A percentile compares a stretch with the other conserved stretches of the same genome.
Evolutionary conservation across 805 yeast genomes (phyloP).

Genomic region (Candida hungchunana): DNA sequence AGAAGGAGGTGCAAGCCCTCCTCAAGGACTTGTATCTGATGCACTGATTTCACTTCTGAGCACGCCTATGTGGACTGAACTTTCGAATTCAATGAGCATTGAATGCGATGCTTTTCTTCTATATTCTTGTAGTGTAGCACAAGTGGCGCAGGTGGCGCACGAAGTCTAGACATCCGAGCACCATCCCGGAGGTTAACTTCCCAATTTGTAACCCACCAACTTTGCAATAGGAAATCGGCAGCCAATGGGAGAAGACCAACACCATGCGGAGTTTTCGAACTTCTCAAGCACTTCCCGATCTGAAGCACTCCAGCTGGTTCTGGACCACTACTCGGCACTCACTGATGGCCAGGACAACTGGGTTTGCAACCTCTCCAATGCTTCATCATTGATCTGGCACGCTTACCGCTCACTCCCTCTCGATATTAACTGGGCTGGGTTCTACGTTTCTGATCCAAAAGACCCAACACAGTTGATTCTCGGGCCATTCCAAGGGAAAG

Average conservation of each 20-base stretch:
- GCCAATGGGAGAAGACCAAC: constrained; percentile 27
- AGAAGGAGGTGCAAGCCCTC: constrained; percentile 16
- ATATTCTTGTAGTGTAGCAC: no score
- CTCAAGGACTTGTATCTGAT: no score
- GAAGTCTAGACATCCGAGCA: no score
- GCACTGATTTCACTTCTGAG: no score
- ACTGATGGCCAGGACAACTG: constrained; percentile 64
- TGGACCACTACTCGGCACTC: constrained; percentile 63
- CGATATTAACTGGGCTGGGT: constrained; percentile 89
- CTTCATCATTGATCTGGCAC: constrained; percentile 84
- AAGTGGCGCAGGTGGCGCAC: no score
- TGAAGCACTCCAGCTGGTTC: constrained; percentile 54
- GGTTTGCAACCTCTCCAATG: constrained; percentile 87
- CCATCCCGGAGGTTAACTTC: no score
- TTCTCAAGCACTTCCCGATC: constrained; percentile 39
- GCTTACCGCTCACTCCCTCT: constrained; percentile 61
- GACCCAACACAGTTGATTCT: constrained; percentile 48
- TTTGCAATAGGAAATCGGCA: no score
- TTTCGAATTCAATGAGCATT: no score
- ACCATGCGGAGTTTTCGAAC: constrained; percentile 75
- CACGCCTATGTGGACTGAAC: no score
- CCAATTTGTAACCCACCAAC: no score
- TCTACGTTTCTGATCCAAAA: constrained; percentile 50
- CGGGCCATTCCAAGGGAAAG: constrained; percentile 96
- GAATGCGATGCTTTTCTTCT: no score